phyloP scores from a whole-genome alignment of 2,329 filamentous ascomycete genomes.

The Fusarium sp. region DNA sequence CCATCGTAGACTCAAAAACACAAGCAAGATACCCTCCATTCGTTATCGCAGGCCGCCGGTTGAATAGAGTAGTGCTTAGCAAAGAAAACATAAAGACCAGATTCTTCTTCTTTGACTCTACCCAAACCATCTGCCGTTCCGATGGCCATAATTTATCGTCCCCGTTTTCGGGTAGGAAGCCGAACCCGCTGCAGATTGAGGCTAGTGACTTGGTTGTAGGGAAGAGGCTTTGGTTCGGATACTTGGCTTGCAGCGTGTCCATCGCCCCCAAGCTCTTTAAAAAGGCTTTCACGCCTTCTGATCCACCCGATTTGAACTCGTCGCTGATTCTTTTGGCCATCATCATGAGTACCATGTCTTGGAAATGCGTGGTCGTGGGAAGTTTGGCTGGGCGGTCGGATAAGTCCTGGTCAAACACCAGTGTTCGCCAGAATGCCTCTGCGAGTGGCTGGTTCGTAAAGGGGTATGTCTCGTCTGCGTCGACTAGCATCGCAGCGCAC shows the following conservation, averaged over 20 bases:
- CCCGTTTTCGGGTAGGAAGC: background rate
- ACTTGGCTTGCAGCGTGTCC: background rate
- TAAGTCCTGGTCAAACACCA: background rate
- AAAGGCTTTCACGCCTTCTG: background rate
- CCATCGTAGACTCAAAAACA: background rate
- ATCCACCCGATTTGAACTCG: background rate
- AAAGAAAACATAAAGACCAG: background rate
- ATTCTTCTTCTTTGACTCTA: background rate
- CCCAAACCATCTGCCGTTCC: background rate
- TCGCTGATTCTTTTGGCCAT: background rate
- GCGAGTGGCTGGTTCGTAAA: background rate
- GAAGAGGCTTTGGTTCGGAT: background rate
- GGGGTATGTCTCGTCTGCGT: background rate
- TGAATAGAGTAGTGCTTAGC: background rate
- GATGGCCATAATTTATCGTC: background rate
- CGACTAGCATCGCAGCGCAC: background rate
- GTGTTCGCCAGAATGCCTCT: background rate
- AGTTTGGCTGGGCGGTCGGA: background rate
- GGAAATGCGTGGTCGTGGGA: background rate
- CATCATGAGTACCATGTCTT: background rate
- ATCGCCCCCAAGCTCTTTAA: background rate
- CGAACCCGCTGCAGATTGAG: background rate
- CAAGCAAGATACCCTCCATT: background rate
- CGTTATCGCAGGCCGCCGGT: background rate
- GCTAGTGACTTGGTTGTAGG: background rate